Percentiles rank a stretch among this genome's conserved stretches.
Conservation (phyloP, 345 rosid genomes). For the Balakata baccata region DNA sequence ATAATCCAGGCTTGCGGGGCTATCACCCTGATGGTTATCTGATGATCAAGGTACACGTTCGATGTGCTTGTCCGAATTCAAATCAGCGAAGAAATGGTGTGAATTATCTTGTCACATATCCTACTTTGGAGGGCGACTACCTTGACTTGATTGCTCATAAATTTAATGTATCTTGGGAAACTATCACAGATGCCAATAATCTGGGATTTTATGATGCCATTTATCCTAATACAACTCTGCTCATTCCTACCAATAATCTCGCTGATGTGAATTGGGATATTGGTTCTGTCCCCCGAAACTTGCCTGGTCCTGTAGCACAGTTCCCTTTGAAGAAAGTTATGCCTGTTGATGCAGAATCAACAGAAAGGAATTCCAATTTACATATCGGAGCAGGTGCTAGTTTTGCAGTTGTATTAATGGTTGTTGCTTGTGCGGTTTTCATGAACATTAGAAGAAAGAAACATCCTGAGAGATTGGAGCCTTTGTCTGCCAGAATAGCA, state of each 20-base stretch:
- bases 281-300: background rate
- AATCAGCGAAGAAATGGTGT: conserved; percentile 23
- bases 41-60: conserved; percentile 27
- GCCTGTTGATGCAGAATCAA: conserved; percentile 9
- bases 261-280: conserved; percentile 20
- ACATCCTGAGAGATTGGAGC: conserved; percentile 23
- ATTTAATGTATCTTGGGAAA: conserved; percentile 18
- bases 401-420: conserved; percentile 11
- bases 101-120: conserved; percentile 34
- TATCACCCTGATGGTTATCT: conserved; percentile 5
- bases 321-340: conserved; percentile 6
- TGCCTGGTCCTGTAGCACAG: conserved; percentile 22
- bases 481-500: conserved; percentile 20
- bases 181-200: conserved; percentile 27
- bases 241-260: conserved; percentile 24
- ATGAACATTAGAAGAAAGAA: conserved; percentile 3
- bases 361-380: background rate
- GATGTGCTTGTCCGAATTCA: conserved; percentile 38
- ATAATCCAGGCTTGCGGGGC: conserved; percentile 17
- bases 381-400: conserved; percentile 20
- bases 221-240: conserved; percentile 35
- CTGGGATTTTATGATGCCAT: conserved; percentile 11
- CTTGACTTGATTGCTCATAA: conserved; percentile 21
- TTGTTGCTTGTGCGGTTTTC: conserved; percentile 1
- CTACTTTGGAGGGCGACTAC: conserved; percentile 26